Evolutionary conservation across 2,329 filamentous ascomycete species (phyloP), one percentile per base, ranked within the genome.

Genomic region (Neofusicoccum cordaticola): DNA sequence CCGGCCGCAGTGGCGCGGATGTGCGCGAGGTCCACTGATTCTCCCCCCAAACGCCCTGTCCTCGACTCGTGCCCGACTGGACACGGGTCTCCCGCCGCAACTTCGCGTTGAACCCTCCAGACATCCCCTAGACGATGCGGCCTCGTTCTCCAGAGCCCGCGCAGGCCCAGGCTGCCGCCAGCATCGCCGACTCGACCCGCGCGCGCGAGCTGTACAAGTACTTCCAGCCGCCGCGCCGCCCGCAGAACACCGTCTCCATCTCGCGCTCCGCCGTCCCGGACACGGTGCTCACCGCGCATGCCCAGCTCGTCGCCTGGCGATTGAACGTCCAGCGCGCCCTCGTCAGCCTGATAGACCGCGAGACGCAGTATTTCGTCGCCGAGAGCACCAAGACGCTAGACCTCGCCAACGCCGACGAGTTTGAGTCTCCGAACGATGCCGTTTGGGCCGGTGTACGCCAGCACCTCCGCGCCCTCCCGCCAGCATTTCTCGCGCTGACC

Each of bases 361-460:
- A 81, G 8, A 76, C 73, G 22, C 81, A 84, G 67, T 84, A 81
- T 65, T 79, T 84, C 34, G 71, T 85, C 15, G 81, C 81, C n/a
- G 83, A 85, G 69, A 79, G 81, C 15, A 82, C 81, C 2, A 76
- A 75, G 65, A 78, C 77, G 0, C 68, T 78, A 6, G 74, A 74
- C 58, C 70, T 82, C 9, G 74, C 75, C 34, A 69, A 81, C 35
- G 70, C 70, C 31, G 65, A 68, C 3, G 66, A 71, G 3, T 73
- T 72, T 45, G 76, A 80, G 9, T 67, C 74, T 2, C 58, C 52
- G 17, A 57, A 72, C 66, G 66, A 76, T 73, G 63, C 73, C 63
- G 62, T 75, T 62, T 71, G 78, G 78, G 79, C 69, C 66, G 79
- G 67, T 17, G 72, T 62, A 63, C 66, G 52, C 65, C 5, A n/a